Conservation (phyloP, 768 basidiomycete species). For the Kwoniella dejecticola region DNA sequence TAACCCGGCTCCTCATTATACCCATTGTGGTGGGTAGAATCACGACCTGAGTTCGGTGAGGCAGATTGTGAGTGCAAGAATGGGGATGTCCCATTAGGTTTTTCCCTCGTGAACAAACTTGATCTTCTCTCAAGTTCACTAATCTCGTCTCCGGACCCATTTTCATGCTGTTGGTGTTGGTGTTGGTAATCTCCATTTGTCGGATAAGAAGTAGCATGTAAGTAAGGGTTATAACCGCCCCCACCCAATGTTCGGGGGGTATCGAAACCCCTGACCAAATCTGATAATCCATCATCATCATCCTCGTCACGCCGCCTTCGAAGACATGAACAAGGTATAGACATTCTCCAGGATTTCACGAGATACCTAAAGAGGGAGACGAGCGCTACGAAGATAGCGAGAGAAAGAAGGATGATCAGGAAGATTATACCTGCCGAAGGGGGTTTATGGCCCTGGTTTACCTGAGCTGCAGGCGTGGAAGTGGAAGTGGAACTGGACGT, state of each 20-base stretch:
- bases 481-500: background rate
- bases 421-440: constrained; percentile 21
- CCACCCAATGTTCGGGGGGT: constrained; percentile 5
- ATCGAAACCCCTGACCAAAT: constrained; percentile 17
- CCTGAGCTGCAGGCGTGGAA: background rate
- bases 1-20: background rate
- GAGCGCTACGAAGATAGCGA: constrained; percentile 12
- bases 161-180: background rate
- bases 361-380: constrained; percentile 3
- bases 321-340: background rate
- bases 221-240: constrained; percentile 9
- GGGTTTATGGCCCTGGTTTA: background rate
- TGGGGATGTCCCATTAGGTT: constrained; percentile 4
- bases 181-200: background rate
- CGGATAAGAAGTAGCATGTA: background rate
- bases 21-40: too few species aligned
- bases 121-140: constrained; percentile 5
- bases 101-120: constrained; percentile 11
- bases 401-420: constrained; percentile 13
- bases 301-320: constrained; percentile 3
- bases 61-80: constrained; percentile 19
- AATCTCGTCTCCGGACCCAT: background rate
- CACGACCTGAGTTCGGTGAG: background rate
- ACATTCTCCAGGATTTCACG: background rate
- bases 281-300: constrained; percentile 24